Base-by-base conservation (phyloP, 306 rosid genomes). In the Cajanus cajan region DNA sequence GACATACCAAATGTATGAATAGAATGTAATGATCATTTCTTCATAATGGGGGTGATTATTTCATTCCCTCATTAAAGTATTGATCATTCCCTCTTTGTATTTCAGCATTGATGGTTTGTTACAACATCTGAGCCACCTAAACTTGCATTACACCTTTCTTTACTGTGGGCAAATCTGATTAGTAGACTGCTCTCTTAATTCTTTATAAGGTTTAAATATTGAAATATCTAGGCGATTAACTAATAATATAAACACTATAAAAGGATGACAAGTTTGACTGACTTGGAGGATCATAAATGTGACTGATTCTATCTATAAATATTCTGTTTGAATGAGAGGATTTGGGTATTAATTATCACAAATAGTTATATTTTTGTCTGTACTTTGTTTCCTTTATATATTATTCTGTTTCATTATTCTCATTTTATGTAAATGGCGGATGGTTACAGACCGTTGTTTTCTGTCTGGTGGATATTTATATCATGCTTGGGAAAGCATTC, bases 401-500 rank as follows among this genome's bases (percentile, higher is more conserved):
- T 51, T 22, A 33, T 24, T 51, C 45, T 45, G 33, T 54, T 65
- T 45, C 44, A 67, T 74, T 18, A 44, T 79, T 78, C 85, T 80
- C 40, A 83, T 72, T 48, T 50, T 43, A 43, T 80, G 52, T 68
- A 36, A 52, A 19, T 80, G 74, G 78, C 84, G 78, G 78, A 77
- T 78, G 86, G 64, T 79, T 82, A 76, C 99, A 96, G 99, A 96
- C 99, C 12, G 99, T 96, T 65, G 99, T 96, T 69, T 96, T 96
- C 92, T 96, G 98, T 87, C 88, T 93, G 5, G 99, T 96, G 86
- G 99, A 96, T 81, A 89, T 96, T 67, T 96, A 96, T 79, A 96
- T 96, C 71, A 91, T 96, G 97, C 99, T 96, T 41, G 99, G 99
- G 85, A 93, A 90, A 86, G 87, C 96, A 65, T 96, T 96, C 89